Evolutionary conservation across 306 rosid species (phyloP).

Genomic region (Cyamopsis tetragonoloba): DNA sequence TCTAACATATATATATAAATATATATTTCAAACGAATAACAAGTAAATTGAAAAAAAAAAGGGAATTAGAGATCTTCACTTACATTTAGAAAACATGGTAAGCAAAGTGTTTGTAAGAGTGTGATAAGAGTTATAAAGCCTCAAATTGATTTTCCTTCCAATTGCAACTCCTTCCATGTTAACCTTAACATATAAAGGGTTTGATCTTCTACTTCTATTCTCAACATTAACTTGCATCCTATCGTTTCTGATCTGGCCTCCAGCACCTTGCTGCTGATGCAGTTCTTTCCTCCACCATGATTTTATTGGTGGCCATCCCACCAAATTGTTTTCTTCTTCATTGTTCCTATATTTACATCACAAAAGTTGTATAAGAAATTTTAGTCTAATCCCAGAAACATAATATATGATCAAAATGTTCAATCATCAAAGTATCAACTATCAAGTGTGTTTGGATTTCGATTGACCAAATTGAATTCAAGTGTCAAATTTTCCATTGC

Average conservation of each 20-base stretch:
- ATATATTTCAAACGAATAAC: neutral
- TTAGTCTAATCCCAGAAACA: no score
- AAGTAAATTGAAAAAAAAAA: neutral
- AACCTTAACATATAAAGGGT: slow-evolving; percentile 59
- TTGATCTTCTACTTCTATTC: slow-evolving; percentile 30
- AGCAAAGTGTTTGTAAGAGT: slow-evolving; percentile 50
- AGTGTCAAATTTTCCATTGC: neutral
- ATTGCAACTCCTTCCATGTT: slow-evolving; percentile 80
- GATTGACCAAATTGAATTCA: no score
- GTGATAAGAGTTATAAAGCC: slow-evolving; percentile 46
- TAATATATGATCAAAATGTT: neutral
- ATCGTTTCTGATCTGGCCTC: slow-evolving; percentile 20
- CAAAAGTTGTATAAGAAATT: no score
- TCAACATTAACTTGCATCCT: slow-evolving; percentile 20
- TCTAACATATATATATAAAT: no score
- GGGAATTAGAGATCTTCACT: slow-evolving; percentile 22
- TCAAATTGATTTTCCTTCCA: slow-evolving; percentile 66
- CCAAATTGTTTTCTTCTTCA: slow-evolving; percentile 38
- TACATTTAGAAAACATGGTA: slow-evolving; percentile 57
- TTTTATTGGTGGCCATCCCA: slow-evolving; percentile 94
- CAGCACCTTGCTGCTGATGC: slow-evolving; percentile 33
- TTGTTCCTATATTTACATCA: slow-evolving; percentile 22
- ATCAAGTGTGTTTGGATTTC: no score
- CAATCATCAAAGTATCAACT: no score
- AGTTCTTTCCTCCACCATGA: slow-evolving; percentile 64